These are phyloP conservation scores for Metschnikowia reukaufii DNA, from an alignment of 805 yeast species.

Conservation along the genomic window DNA sequence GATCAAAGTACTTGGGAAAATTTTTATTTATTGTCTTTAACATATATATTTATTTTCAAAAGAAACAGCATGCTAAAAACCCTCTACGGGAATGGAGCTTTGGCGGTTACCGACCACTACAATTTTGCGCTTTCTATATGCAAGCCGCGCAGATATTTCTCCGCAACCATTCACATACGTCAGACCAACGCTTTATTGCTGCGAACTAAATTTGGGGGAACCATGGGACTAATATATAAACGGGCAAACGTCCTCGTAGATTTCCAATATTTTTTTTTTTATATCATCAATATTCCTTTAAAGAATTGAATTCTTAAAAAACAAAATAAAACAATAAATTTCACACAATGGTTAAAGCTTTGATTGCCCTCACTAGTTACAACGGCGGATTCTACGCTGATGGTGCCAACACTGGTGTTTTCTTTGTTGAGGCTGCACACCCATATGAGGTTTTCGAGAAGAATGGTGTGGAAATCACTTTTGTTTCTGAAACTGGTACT, in stretches of 20 bases:
- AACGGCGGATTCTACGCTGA: constrained; percentile 51
- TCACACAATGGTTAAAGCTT: constrained; percentile 34
- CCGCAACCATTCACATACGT: background rate
- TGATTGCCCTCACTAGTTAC: constrained; percentile 46
- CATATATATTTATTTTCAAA: no score
- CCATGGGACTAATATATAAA: background rate
- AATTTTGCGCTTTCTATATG: background rate
- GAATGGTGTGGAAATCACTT: constrained; percentile 52
- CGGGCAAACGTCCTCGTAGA: background rate
- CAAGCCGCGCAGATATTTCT: background rate
- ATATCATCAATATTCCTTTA: no score
- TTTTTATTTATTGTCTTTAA: no score
- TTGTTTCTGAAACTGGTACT: constrained; percentile 59
- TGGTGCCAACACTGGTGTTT: constrained; percentile 62
- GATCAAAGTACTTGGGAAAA: no score
- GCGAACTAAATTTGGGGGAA: background rate
- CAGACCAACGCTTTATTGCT: background rate
- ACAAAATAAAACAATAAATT: background rate
- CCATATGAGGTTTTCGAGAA: constrained; percentile 51
- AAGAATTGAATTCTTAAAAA: background rate
- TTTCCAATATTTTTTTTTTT: no score
- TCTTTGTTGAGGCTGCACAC: constrained; percentile 57
- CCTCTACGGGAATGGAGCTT: no score
- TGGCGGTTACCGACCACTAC: no score
- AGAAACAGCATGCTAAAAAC: no score